These are phyloP conservation scores for Byssochlamys sp. DNA, from an alignment of 2,329 filamentous ascomycete species.

Conservation along the genomic window DNA sequence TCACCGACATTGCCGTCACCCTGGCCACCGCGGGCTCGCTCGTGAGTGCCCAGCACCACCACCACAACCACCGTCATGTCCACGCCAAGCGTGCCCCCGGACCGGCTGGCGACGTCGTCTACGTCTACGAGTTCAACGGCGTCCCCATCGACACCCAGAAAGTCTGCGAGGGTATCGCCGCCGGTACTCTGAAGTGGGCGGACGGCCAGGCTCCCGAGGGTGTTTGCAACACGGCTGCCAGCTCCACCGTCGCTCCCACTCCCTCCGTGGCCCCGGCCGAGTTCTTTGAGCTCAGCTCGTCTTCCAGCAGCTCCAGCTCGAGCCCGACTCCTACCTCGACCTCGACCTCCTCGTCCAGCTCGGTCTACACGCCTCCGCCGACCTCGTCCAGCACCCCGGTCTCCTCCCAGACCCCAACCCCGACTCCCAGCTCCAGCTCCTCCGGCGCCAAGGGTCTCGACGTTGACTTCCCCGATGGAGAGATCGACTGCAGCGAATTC, in stretches of 20 bases:
- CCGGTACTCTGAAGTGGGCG: constrained; percentile 57
- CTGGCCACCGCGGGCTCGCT: constrained; percentile 36
- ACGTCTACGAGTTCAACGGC: constrained; percentile 64
- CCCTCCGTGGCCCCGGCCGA: constrained; percentile 31
- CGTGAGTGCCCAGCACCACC: constrained; percentile 34
- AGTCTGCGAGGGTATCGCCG: constrained; percentile 61
- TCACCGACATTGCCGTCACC: constrained; percentile 29
- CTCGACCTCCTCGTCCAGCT: constrained; percentile 8
- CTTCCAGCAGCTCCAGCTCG: constrained; percentile 13
- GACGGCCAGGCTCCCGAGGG: constrained; percentile 52
- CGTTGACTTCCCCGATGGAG: constrained; percentile 64
- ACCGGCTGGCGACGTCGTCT: constrained; percentile 47
- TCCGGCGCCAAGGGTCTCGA: constrained; percentile 47
- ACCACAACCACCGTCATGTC: constrained; percentile 34
- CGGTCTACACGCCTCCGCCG: constrained; percentile 16
- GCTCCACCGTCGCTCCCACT: constrained; percentile 15
- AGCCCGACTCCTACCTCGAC: constrained; percentile 10
- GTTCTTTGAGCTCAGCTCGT: constrained; percentile 43
- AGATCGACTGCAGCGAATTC: constrained; percentile 62
- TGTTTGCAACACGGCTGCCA: constrained; percentile 31
- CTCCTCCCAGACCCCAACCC: constrained; percentile 4
- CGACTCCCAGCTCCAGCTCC: constrained; percentile 6
- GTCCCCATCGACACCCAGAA: constrained; percentile 49
- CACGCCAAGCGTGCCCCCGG: constrained; percentile 31
- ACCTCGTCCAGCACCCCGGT: constrained; percentile 7